A percentile compares a stretch with the other conserved stretches of the same genome.
phyloP scores from a whole-genome alignment of 2,329 filamentous ascomycete genomes.

The Sordariomycetes sp. region DNA sequence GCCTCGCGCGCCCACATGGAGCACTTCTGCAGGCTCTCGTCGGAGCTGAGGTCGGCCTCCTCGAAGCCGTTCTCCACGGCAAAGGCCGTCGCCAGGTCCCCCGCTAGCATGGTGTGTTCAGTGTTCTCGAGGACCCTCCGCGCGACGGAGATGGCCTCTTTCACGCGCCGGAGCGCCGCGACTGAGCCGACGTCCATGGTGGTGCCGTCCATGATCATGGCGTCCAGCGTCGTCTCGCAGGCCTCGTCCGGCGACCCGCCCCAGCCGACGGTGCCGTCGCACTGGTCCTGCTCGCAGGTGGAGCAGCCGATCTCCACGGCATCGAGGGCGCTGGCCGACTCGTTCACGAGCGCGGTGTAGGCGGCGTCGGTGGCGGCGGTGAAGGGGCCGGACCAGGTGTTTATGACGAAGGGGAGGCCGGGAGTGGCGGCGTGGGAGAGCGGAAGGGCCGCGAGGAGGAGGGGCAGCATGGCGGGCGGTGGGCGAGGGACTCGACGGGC shows the following conservation, averaged over 20 bases:
- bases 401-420: conserved; percentile 35
- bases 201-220: conserved; percentile 46
- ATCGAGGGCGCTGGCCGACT: conserved; percentile 27
- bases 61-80: conserved; percentile 39
- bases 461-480: neutral
- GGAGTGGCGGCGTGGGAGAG: neutral
- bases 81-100: conserved; percentile 42
- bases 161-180: conserved; percentile 35
- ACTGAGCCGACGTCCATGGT: conserved; percentile 44
- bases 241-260: conserved; percentile 44
- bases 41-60: conserved; percentile 30
- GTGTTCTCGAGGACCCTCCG: conserved; percentile 39
- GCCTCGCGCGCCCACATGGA: conserved; percentile 25
- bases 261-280: conserved; percentile 43
- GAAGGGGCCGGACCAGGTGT: conserved; percentile 44
- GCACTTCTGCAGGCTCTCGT: conserved; percentile 26
- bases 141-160: conserved; percentile 37
- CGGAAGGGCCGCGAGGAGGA: neutral
- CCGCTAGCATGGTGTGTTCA: conserved; percentile 37
- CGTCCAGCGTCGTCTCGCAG: conserved; percentile 48
- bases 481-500: too few relatives aligned
- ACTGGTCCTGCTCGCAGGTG: conserved; percentile 39
- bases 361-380: conserved; percentile 40
- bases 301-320: conserved; percentile 40
- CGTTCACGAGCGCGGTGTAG: conserved; percentile 23